Conservation (phyloP, 2,329 filamentous ascomycete species). For the Arthrocladium fulminans region DNA sequence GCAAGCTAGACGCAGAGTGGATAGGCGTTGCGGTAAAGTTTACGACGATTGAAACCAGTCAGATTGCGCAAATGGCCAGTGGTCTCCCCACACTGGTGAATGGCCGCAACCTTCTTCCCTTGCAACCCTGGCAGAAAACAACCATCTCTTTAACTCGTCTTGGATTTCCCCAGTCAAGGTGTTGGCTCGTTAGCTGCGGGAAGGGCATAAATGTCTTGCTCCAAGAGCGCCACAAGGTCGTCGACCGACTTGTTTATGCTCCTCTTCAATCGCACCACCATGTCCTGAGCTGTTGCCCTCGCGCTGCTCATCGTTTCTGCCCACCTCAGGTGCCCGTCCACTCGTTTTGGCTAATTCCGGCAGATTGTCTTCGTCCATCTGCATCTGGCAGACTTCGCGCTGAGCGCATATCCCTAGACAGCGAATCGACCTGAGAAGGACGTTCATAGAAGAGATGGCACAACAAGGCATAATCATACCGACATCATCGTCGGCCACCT, state of each 20-base stretch:
- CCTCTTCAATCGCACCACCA: neutral
- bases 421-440: neutral
- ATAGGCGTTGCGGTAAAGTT: neutral
- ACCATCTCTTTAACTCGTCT: neutral
- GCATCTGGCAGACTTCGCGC: neutral
- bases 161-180: neutral
- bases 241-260: neutral
- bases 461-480: slow-evolving; percentile 26
- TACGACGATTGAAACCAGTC: too few relatives aligned
- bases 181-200: neutral
- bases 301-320: neutral
- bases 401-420: neutral
- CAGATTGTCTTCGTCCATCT: neutral
- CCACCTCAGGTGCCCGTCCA: neutral
- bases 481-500: slow-evolving; percentile 32
- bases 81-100: too few relatives aligned
- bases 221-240: neutral
- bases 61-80: too few relatives aligned
- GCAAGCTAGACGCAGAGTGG: neutral
- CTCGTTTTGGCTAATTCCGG: neutral
- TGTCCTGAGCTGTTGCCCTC: neutral
- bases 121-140: neutral
- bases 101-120: neutral
- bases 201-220: too few relatives aligned
- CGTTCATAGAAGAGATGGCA: neutral